Evolutionary conservation across 1,284 basidiomycete genomes (phyloP), one percentile per base, ranked within the genome.

Genomic region (Nidula niveotomentosa): DNA sequence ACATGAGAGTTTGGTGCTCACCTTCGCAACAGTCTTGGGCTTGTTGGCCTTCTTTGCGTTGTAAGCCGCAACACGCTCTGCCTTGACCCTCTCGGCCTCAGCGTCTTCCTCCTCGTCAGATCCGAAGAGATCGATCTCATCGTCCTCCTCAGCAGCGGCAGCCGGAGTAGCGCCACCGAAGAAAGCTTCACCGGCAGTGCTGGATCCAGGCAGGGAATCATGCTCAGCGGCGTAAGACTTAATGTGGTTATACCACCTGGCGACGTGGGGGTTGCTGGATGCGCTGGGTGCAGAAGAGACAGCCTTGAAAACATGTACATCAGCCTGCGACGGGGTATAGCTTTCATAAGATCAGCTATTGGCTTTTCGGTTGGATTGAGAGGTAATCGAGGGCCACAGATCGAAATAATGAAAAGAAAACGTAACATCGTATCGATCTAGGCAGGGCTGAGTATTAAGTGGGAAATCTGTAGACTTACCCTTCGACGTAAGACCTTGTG

Each of bases 171-270:
- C 75, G 53, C 76, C 72, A 48, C 80, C 79, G 58, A 86, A 69
- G 72, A 93, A 89, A 46, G 84, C 80, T 70, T 91, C 85, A 56
- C 91, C 90, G 53, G 93, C 92, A 50, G 81, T 87, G 73, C 91
- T 93, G 63, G 93, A 92, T 60, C 94, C 92, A 52, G 94, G 81
- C 60, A 97, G 85, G 61, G 85, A 79, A 56, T 73, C 78, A 76
- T 90, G 87, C 76, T 97, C 94, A 53, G 85, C 74, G 55, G 82
- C 76, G 76, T 91, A 97, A 17, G 96, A 94, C 64, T 87, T 81
- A 75, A 97, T 96, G 79, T 98, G 96, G 59, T 78, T 85, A 84
- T 94, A 97, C 96, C 96, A 99, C 71, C 97, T 86, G 48, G 90
- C 83, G 58, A 88, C 84, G 76, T 95, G 84, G 57, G 94, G 92